Evolutionary conservation across 2,329 filamentous ascomycete genomes (phyloP).

Genomic region (Pezicula rhizophila): DNA sequence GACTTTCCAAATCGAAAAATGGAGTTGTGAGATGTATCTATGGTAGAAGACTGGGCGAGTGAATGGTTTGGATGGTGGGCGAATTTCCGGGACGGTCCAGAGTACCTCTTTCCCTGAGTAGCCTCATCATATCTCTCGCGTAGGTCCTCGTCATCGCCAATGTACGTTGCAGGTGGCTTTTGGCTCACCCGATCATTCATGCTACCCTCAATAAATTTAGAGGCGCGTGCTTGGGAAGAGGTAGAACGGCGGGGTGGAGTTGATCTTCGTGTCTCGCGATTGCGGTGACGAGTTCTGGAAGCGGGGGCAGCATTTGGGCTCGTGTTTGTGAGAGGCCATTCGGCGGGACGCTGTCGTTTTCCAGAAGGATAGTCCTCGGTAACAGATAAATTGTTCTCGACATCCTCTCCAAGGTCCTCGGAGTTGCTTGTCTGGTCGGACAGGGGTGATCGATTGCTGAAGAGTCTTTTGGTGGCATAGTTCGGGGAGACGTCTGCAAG

Average conservation of each 20-base stretch:
- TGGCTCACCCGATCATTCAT: conserved; percentile 78
- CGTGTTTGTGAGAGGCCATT: conserved; percentile 33
- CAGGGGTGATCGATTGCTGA: conserved; percentile 23
- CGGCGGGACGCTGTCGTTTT: conserved; percentile 37
- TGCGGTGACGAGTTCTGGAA: conserved; percentile 10
- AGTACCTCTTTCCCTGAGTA: conserved; percentile 8
- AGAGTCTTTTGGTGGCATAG: conserved; percentile 25
- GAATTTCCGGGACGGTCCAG: conserved; percentile 10
- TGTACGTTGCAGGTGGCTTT: conserved; percentile 41
- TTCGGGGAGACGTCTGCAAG: neutral
- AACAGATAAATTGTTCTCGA: conserved; percentile 13
- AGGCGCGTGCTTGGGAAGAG: conserved; percentile 45
- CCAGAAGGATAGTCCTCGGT: conserved; percentile 25
- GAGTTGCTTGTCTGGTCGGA: conserved; percentile 10
- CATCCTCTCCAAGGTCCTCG: conserved; percentile 27
- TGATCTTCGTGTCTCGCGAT: conserved; percentile 21
- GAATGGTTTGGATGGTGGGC: conserved; percentile 11
- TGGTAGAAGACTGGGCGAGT: conserved; percentile 13
- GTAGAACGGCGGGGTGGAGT: conserved; percentile 17
- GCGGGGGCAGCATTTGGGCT: conserved; percentile 5
- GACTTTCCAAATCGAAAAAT: conserved; percentile 51
- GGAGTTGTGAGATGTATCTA: conserved; percentile 30
- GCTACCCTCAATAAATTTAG: conserved; percentile 68
- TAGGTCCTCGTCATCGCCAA: conserved; percentile 18
- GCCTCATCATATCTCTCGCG: conserved; percentile 12